Conservation (phyloP, 2,329 filamentous ascomycete genomes). For the Penicillium occitanis region DNA sequence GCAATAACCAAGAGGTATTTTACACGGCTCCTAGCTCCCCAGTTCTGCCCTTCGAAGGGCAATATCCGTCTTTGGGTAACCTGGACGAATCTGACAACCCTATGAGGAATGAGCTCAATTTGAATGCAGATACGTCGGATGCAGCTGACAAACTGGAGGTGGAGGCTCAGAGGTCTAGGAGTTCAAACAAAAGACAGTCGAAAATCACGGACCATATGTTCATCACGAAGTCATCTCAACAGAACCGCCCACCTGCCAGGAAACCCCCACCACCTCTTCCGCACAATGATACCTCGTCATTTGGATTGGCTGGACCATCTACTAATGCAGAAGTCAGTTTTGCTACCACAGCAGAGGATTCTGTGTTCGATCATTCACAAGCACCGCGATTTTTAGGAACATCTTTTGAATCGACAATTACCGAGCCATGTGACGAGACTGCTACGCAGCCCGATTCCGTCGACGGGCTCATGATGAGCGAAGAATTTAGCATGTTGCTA, state of each 20-base stretch:
- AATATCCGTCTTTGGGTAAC: constrained; percentile 21
- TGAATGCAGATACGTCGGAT: constrained; percentile 14
- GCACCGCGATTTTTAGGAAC: constrained; percentile 16
- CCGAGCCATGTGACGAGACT: constrained; percentile 25
- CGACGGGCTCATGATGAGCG: constrained; percentile 28
- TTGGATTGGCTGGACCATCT: background rate
- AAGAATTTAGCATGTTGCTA: constrained; percentile 23
- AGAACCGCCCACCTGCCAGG: background rate
- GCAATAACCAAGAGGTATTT: constrained; percentile 29
- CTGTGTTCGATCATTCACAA: constrained; percentile 23
- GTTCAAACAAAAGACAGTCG: constrained; percentile 25
- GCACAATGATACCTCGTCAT: background rate
- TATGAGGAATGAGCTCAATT: constrained; percentile 23
- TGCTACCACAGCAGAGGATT: constrained; percentile 24
- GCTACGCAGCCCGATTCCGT: constrained; percentile 29
- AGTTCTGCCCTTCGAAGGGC: constrained; percentile 18
- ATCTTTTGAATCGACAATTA: constrained; percentile 35
- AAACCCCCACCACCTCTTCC: background rate
- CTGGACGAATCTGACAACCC: constrained; percentile 25
- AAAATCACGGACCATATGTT: constrained; percentile 25
- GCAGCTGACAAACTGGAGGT: constrained; percentile 24
- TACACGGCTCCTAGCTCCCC: constrained; percentile 29
- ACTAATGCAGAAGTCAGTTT: constrained; percentile 27
- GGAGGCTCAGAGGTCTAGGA: constrained; percentile 22
- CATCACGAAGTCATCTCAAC: constrained; percentile 16